phyloP scores from a whole-genome alignment of 2,329 filamentous ascomycete genomes.

The Fusarium brevicatenulatum region DNA sequence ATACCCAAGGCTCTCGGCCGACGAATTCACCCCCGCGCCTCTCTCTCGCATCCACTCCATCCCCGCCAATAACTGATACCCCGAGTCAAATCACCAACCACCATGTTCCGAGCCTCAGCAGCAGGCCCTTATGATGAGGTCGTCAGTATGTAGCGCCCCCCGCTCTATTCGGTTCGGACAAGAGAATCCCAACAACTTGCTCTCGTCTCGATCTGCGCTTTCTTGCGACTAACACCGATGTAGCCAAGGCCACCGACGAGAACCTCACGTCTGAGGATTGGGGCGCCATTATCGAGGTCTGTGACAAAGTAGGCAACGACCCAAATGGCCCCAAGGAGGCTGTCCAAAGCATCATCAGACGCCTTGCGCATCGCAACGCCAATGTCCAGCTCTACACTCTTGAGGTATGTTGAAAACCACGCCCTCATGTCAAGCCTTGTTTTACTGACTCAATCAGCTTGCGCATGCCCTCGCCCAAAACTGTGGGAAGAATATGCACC shows the following conservation, averaged over 20 bases:
- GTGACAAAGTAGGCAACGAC: constrained; percentile 67
- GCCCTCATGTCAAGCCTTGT: neutral
- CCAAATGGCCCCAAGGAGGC: constrained; percentile 78
- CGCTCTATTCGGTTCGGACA: neutral
- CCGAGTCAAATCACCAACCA: constrained; percentile 38
- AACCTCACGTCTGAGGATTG: constrained; percentile 88
- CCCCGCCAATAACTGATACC: constrained; percentile 21
- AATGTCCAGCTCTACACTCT: constrained; percentile 97
- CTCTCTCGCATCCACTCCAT: constrained; percentile 2
- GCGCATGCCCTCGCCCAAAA: constrained; percentile 93
- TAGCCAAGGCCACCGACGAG: constrained; percentile 89
- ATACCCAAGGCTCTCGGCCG: constrained; percentile 20
- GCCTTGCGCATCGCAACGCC: constrained; percentile 90
- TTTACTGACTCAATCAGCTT: constrained; percentile 62
- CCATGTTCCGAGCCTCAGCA: constrained; percentile 69
- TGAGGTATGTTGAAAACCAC: constrained; percentile 65
- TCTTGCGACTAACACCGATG: constrained; percentile 30
- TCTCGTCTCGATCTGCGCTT: neutral
- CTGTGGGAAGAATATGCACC: constrained; percentile 86
- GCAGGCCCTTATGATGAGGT: constrained; percentile 68
- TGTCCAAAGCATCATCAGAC: constrained; percentile 89
- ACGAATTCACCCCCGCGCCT: constrained; percentile 1
- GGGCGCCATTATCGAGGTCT: constrained; percentile 72
- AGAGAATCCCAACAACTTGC: neutral
- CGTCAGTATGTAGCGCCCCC: constrained; percentile 59